A percentile compares a stretch with the other conserved stretches of the same genome.
Evolutionary conservation across 1,284 basidiomycete genomes (phyloP).

Genomic region (Ceratobasidium sp.): DNA sequence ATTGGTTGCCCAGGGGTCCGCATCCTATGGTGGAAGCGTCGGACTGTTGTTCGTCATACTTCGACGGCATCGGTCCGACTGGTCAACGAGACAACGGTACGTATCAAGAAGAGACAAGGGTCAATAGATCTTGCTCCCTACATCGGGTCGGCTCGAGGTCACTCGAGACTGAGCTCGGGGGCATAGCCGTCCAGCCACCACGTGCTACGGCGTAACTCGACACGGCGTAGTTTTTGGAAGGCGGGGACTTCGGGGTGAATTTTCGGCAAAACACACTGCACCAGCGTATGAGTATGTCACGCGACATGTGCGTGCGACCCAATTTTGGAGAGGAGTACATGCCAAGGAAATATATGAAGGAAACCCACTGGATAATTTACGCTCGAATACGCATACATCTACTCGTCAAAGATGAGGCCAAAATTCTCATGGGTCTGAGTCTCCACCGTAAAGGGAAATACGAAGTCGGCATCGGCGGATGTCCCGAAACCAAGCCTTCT

Average conservation of each 20-base stretch:
- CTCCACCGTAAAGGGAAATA: background rate
- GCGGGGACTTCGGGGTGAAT: constrained; percentile 20
- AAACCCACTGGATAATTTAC: background rate
- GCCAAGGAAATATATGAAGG: background rate
- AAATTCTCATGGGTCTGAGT: background rate
- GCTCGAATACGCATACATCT: constrained; percentile 18
- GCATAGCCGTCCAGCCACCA: background rate
- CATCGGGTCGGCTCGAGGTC: background rate
- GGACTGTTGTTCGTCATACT: too few species aligned
- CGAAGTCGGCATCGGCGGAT: background rate
- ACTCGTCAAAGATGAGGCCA: background rate
- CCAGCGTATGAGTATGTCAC: constrained; percentile 14
- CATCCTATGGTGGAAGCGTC: too few species aligned
- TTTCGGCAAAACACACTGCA: constrained; percentile 22
- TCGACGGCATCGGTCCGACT: background rate
- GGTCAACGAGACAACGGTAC: background rate
- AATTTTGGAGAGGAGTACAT: background rate
- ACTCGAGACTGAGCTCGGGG: background rate
- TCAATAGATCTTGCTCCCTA: background rate
- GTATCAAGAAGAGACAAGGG: background rate
- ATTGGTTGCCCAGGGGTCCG: too few species aligned
- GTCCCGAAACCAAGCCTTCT: background rate
- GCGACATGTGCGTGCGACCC: background rate
- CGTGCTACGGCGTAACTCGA: constrained; percentile 19
- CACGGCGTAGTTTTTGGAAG: background rate